Evolutionary conservation across 1,284 basidiomycete genomes (phyloP), one percentile per base, ranked within the genome.

Genomic region (Pseudozyma thailandica): DNA sequence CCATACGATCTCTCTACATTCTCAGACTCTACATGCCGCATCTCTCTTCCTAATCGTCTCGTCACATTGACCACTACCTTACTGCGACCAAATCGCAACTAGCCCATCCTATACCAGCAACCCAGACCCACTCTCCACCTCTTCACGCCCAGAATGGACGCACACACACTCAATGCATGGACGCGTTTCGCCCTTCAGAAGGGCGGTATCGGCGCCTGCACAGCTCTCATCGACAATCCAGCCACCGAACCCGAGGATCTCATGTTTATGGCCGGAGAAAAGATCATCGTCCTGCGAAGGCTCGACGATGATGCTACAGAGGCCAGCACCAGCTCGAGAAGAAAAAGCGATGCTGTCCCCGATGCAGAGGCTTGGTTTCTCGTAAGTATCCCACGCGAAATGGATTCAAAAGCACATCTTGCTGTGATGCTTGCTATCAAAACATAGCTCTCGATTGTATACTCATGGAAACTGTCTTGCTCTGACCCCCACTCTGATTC

Each of bases 161-260:
- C 74, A 10, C 70, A 81, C 52, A 80, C 81, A 3, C 74, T 79
- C 60, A 74, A 74, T 43, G 81, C 80, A 35, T 82, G 81, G 81
- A 79, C 79, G 35, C 74, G 80, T 35, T 82, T 82, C 57, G 81
- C 81, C 41, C 72, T 80, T 21, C 75, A 79, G 39, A 78, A 82
- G 62, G 77, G 80, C 42, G 81, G 81, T 53, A 81, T 82, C 44
- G 81, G 81, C 27, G 52, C 74, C 5, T 78, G 75, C 54, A 75
- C 74, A n/a, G 79, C 80, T 25, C 58, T 75, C 30, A 71, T 78
- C 64, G 79, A 78, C 41, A 78, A 77, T 18, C 77, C 74, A 7
- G 76, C 79, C 23, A 72, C 72, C 38, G 76, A 74, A 37, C 53
- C 74, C 31, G 79, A 78, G 31, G 77, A 78, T 42, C 72, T 82